phyloP scores from a whole-genome alignment of 2,329 filamentous ascomycete genomes.

The Mycocentrospora acerina region DNA sequence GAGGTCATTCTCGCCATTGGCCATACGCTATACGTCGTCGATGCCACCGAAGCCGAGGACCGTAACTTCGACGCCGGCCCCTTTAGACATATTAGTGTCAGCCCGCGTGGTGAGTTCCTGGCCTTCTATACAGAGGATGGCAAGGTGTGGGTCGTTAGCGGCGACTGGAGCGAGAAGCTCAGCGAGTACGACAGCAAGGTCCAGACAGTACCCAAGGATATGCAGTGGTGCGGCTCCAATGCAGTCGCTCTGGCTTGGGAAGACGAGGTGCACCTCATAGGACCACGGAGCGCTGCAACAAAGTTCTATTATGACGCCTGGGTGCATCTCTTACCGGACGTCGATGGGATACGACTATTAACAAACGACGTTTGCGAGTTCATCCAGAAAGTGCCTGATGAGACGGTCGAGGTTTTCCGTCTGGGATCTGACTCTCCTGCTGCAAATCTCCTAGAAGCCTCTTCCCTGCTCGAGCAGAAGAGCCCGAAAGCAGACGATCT shows the following conservation, averaged over 20 bases:
- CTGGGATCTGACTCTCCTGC: conserved; percentile 85
- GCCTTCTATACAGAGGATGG: conserved; percentile 85
- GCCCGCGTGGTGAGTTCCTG: conserved; percentile 84
- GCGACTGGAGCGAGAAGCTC: conserved; percentile 89
- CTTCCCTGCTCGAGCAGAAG: conserved; percentile 86
- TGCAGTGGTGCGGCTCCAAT: conserved; percentile 97
- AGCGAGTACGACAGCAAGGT: conserved; percentile 90
- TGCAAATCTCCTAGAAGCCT: conserved; percentile 89
- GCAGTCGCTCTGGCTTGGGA: conserved; percentile 95
- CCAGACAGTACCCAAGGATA: conserved; percentile 78
- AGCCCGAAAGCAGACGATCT: conserved; percentile 98
- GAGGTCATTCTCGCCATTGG: conserved; percentile 87
- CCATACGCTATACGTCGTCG: conserved; percentile 81
- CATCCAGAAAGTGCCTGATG: conserved; percentile 85
- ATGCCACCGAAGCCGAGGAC: conserved; percentile 88
- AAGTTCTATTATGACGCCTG: conserved; percentile 88
- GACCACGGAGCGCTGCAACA: conserved; percentile 73
- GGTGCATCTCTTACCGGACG: conserved; percentile 84
- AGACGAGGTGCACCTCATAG: conserved; percentile 93
- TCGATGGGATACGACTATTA: conserved; percentile 84
- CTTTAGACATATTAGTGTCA: conserved; percentile 86
- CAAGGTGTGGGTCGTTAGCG: conserved; percentile 86
- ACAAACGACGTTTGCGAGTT: conserved; percentile 97
- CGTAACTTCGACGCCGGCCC: conserved; percentile 87
- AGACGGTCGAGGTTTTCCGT: conserved; percentile 85